Evolutionary conservation across 139 green algal species (phyloP).

Genomic region (Picochlorum sp.): DNA sequence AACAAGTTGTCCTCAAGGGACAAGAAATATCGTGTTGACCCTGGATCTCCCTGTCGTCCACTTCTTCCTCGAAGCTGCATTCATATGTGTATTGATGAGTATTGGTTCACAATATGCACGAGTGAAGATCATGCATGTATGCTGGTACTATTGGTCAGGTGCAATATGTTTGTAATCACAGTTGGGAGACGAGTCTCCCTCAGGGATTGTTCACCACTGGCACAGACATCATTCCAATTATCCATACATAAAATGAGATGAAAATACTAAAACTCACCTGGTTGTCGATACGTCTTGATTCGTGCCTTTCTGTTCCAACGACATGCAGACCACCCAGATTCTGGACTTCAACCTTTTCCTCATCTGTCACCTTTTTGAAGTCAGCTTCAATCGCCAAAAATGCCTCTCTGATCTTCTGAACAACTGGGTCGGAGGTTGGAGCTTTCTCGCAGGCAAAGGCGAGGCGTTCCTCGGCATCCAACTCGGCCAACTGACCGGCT

Average conservation of each 20-base stretch:
- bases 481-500: slow-evolving; percentile 47
- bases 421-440: slow-evolving; percentile 54
- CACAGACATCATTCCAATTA: slow-evolving; percentile 4
- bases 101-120: too few species aligned
- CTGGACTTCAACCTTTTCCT: slow-evolving; percentile 74
- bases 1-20: slow-evolving; percentile 89
- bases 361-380: slow-evolving; percentile 78
- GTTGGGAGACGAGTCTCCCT: background rate
- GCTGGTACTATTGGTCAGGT: background rate
- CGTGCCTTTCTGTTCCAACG: slow-evolving; percentile 93
- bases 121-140: too few species aligned
- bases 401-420: slow-evolving; percentile 19
- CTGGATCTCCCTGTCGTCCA: slow-evolving; percentile 78
- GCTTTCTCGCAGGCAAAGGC: slow-evolving; percentile 88
- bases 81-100: background rate
- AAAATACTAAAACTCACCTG: slow-evolving; percentile 53
- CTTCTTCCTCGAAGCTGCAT: slow-evolving; percentile 29
- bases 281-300: slow-evolving; percentile 96
- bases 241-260: background rate
- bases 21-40: slow-evolving; percentile 91
- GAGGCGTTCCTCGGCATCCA: slow-evolving; percentile 88
- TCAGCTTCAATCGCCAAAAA: slow-evolving; percentile 57
- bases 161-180: slow-evolving; percentile 6
- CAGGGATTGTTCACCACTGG: slow-evolving; percentile 20
- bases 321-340: slow-evolving; percentile 87